Base-by-base conservation (phyloP, 768 basidiomycete genomes). In the Wakefieldia striispora region DNA sequence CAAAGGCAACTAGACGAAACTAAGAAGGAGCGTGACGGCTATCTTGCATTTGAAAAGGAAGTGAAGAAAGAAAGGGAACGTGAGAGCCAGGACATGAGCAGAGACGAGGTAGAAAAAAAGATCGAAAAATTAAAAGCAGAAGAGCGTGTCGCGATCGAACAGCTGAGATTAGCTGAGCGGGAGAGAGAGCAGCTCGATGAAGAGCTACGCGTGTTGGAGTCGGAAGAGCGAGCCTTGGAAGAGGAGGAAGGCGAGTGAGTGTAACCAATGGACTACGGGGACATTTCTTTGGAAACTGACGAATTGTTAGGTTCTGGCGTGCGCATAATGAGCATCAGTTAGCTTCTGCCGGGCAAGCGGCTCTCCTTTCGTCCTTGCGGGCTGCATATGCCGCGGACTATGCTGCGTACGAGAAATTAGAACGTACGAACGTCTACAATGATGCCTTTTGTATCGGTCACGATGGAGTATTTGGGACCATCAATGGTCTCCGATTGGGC, bases 381-480 rank as follows among this genome's bases (percentile, higher is more conserved):
- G 84, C 88, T 10, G 86, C 89, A 7, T 90, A 91, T 57, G 83
- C 84, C 19, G 81, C 86, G 20, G 91, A 91, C 60, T 78, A 86
- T 17, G 79, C 78, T 11, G 85, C 84, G 4, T 75, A 90, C 14
- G 90, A 92, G 63, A 88, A 90, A 66, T 76, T 97, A 11, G 88
- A 93, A 63, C 81, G 87, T 45, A 92, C 92, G 3, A 97, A 97
- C 62, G 93, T 97, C 20, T 95, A 95, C 72, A 93, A 93, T 52
- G 93, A 97, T 59, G 90, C 92, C 0, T 97, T 97, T 63, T 94
- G 91, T 61, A 95, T 95, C 57, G 92, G 93, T 3, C 91, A 94
- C 53, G 93, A 95, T 60, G 91, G 91, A 6, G 88, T 89, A 1
- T 93, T 98, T 61, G 97, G 93, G 2, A 98, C 95, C n/a, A 97